Conservation (phyloP, 345 rosid species). For the Salix purpurea region DNA sequence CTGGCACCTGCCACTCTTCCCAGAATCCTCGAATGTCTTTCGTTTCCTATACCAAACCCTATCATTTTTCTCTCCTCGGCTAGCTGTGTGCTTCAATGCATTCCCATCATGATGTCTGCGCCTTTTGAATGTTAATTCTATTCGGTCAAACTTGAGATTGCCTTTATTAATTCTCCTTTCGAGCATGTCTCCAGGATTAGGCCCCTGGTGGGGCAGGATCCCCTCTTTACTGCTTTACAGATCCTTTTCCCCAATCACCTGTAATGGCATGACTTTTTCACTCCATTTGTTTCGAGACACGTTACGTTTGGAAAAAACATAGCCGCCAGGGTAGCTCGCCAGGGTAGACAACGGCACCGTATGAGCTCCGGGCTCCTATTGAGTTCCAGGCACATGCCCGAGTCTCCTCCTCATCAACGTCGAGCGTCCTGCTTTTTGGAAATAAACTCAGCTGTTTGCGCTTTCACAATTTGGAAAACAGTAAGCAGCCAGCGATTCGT, state of each 20-base stretch:
- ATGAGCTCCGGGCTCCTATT: conserved; percentile 9
- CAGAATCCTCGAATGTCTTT: background rate
- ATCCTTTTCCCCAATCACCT: background rate
- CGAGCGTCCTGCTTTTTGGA: background rate
- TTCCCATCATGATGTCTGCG: conserved; percentile 20
- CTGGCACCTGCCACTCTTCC: background rate
- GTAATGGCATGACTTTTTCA: background rate
- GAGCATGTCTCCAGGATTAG: conserved; percentile 23
- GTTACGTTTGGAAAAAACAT: background rate
- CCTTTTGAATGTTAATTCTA: background rate
- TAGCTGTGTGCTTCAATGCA: conserved; percentile 15
- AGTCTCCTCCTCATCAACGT: background rate
- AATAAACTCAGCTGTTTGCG: background rate
- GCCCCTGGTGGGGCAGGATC: conserved; percentile 32
- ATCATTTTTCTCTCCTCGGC: background rate
- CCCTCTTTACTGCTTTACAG: conserved; percentile 28
- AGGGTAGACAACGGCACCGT: conserved; percentile 11
- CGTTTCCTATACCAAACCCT: background rate
- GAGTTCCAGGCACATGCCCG: background rate
- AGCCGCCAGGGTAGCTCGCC: background rate
- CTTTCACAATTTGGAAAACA: background rate
- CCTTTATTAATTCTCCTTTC: conserved; percentile 16
- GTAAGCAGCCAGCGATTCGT: background rate
- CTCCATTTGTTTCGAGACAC: background rate
- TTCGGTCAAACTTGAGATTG: conserved; percentile 31